These are phyloP conservation scores for Polymyxa betae DNA, from an alignment of 208 protist genomes.

Conservation along the genomic window DNA sequence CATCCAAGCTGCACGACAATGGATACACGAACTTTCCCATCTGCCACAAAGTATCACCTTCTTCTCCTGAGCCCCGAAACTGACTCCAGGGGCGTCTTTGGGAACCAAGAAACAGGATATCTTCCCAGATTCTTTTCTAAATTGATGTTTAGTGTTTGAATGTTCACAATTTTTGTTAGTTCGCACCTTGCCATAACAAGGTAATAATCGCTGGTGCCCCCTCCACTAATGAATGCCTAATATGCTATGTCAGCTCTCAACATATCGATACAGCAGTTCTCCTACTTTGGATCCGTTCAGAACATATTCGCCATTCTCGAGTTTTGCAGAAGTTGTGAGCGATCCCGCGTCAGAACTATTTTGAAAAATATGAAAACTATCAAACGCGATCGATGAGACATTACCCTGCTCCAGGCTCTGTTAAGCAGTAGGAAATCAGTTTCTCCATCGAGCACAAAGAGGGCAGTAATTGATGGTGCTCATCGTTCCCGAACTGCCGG, in stretches of 20 bases:
- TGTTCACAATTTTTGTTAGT: not conserved
- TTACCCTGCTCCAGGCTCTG: slow-evolving; percentile 50
- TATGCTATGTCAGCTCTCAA: not conserved
- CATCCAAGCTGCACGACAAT: slow-evolving; percentile 25
- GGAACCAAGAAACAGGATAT: slow-evolving; percentile 49
- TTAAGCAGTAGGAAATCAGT: slow-evolving; percentile 54
- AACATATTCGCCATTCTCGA: not conserved
- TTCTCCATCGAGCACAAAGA: slow-evolving; percentile 26
- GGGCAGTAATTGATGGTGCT: slow-evolving; percentile 1
- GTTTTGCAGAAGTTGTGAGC: slow-evolving; percentile 15
- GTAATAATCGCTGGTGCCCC: slow-evolving; percentile 31
- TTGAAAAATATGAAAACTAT: not conserved
- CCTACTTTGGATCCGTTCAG: not conserved
- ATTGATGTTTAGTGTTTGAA: not conserved
- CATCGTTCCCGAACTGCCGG: not conserved
- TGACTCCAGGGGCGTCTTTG: not conserved
- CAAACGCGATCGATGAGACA: not conserved
- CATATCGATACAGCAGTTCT: not conserved
- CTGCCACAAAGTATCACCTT: not conserved
- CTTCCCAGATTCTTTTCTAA: slow-evolving; percentile 15
- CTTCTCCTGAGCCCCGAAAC: slow-evolving; percentile 30
- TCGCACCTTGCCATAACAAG: slow-evolving; percentile 14
- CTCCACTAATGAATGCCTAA: slow-evolving; percentile 28
- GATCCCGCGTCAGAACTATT: slow-evolving; percentile 5
- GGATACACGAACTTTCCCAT: not conserved